Percentiles rank a stretch among this genome's conserved stretches.
Evolutionary conservation across 2,329 filamentous ascomycete genomes (phyloP).

Genomic region (Chrysoporthe deuterocubensis): DNA sequence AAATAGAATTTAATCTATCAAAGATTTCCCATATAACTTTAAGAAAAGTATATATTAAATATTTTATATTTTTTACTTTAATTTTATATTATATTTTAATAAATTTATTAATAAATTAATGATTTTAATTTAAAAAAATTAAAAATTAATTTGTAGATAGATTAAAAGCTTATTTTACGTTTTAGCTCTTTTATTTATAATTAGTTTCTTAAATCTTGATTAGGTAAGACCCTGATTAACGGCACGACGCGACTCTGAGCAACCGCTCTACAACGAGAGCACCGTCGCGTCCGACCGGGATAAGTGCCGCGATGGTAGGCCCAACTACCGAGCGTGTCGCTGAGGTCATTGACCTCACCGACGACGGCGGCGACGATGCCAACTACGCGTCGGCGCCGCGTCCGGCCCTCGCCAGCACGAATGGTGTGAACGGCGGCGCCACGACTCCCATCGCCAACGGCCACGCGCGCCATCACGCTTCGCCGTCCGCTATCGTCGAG

Average conservation of each 20-base stretch:
- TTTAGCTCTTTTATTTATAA: not conserved
- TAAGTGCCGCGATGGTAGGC: conserved; percentile 7
- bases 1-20: no score
- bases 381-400: no score
- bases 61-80: not conserved
- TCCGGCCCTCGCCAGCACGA: not conserved
- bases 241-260: not conserved
- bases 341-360: conserved; percentile 38
- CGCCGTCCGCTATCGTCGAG: not conserved
- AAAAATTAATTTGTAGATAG: not conserved
- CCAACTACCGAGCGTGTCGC: not conserved
- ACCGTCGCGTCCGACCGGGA: not conserved
- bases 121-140: not conserved
- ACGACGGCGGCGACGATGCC: conserved; percentile 30
- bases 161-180: not conserved
- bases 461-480: not conserved
- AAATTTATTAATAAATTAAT: not conserved
- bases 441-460: not conserved
- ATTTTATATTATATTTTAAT: not conserved
- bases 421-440: not conserved
- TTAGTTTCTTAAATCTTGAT: not conserved
- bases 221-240: not conserved
- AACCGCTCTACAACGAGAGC: conserved; percentile 7
- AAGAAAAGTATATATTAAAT: not conserved
- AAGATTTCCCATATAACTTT: not conserved